Evolutionary conservation across 352 stramenopile genomes (phyloP).

Genomic region (Phytopythium cucurbitacearum): DNA sequence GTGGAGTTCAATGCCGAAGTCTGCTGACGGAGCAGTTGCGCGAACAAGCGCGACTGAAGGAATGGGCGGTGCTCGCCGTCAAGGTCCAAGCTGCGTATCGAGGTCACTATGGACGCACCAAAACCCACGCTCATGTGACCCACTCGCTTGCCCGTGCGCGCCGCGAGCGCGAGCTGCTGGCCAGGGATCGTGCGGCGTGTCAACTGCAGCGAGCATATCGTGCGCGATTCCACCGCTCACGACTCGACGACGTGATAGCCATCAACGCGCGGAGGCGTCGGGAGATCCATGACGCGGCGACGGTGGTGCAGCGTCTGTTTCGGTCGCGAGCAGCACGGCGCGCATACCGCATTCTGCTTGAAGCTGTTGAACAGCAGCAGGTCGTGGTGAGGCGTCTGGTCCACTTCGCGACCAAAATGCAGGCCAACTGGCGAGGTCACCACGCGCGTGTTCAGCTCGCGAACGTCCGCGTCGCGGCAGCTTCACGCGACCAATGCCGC

Average conservation of each 20-base stretch:
- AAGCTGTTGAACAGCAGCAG: constrained; percentile 39
- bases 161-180: constrained; percentile 37
- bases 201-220: constrained; percentile 55
- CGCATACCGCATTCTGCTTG: constrained; percentile 42
- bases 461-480: constrained; percentile 23
- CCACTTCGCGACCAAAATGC: constrained; percentile 43
- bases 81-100: constrained; percentile 57
- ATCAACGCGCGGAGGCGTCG: constrained; percentile 52
- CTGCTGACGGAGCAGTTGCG: constrained; percentile 17
- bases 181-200: constrained; percentile 30
- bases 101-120: constrained; percentile 41
- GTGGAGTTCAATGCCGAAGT: constrained; percentile 44
- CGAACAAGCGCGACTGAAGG: constrained; percentile 27
- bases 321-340: constrained; percentile 48
- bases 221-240: constrained; percentile 57
- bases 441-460: constrained; percentile 26
- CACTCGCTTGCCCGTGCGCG: constrained; percentile 64
- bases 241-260: constrained; percentile 66
- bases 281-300: constrained; percentile 48
- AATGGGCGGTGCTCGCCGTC: constrained; percentile 39
- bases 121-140: constrained; percentile 42
- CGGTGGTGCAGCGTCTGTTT: constrained; percentile 54
- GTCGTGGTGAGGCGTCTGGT: constrained; percentile 28
- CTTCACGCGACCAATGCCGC: constrained; percentile 22
- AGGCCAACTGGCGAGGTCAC: constrained; percentile 65